Base-by-base conservation (phyloP, 345 rosid genomes). In the Anacardium occidentale region DNA sequence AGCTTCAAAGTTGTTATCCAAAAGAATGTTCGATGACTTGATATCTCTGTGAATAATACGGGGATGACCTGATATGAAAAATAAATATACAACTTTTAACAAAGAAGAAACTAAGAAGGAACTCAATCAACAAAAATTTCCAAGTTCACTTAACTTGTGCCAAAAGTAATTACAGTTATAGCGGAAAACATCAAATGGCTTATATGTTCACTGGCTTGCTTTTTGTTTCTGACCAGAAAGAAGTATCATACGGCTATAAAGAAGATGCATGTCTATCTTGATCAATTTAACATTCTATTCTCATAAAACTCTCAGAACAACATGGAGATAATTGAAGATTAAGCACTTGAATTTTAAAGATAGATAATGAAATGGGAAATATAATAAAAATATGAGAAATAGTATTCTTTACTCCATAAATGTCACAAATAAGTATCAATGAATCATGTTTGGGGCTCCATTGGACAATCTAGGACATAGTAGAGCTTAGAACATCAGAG, bases 11-110 rank as follows among this genome's bases (percentile, higher is more conserved):
- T 94, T 92, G 88, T 82, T 70, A 63, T 94, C 97, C 75, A 94
- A 77, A 74, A 94, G 98, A 85, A 94, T 94, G 83, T 94, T 94
- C 37, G 97, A 85, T 59, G 98, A 92, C 82, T 94, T 94, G 81
- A 94, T 94, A 78, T 94, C 98, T 78, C 98, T 87, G 81, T 94
- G 98, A 75, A 94, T 85, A 70, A 94, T 81, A 51, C 98, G 97
- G 72, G 98, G 98, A 84, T 88, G 90, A 66, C 98, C 98, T 92
- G 80, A 66, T 17, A 65, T 66, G 72, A 58, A 22, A 62, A 61
- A 15, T 57, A 57, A 69, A 29, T 37, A 79, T 24, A 24, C 25
- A 7, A 20, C 25, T 26, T 29, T 29, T 37, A 64, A 78, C 34
- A 66, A 29, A 32, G 52, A 50, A 47, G 60, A 45, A 69, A 21